Base-by-base conservation (phyloP, 176 grass and related monocot species). In the Panicum miliaceum region DNA sequence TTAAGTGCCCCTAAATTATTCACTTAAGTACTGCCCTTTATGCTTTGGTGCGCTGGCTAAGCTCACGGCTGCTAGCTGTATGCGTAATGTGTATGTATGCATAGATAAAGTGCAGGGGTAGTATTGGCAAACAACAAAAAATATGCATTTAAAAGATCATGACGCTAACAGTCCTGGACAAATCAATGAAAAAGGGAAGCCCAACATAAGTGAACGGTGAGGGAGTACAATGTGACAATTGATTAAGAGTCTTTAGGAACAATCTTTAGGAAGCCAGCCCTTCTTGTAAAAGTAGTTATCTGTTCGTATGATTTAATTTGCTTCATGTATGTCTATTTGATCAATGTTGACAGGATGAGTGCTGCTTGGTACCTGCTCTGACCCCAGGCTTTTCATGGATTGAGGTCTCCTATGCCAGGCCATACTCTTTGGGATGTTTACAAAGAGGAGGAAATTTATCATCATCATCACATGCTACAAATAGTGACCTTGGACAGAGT, bases 341-440 rank as follows among this genome's bases (percentile, higher is more conserved):
- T 79, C 29, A 78, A 82, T 73, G 66, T 35, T 86, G 82, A 79
- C 86, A 98, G 91, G 87, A 94, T 78, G 93, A 92, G 76, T 73
- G 75, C 63, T 98, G 96, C 60, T 81, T 95, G 87, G 61, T 85
- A 83, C 93, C 91, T 83, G 68, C 94, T 81, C 80, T 90, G 68
- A 68, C 45, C 35, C 89, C 91, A 52, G 91, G 89, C 12, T 81
- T 98, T 85, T 90, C 92, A 81, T 98, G 93, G 96, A 84, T 92
- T 79, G 96, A 98, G 83, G 84, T 98, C 19, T 89, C 91, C 60
- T 98, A 95, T 87, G 58, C 56, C 69, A 98, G 78, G 23, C 93
- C 93, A 71, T 94, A 93, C 89, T 90, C 87, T 73, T 84, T 85
- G 27, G 79, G 71, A 34, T 98, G 93, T 64, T 82, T 78, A 58